A percentile compares a stretch with the other conserved stretches of the same genome.
Evolutionary conservation across 75 land plant genomes (phyloP).

Genomic region (Picea glauca): DNA sequence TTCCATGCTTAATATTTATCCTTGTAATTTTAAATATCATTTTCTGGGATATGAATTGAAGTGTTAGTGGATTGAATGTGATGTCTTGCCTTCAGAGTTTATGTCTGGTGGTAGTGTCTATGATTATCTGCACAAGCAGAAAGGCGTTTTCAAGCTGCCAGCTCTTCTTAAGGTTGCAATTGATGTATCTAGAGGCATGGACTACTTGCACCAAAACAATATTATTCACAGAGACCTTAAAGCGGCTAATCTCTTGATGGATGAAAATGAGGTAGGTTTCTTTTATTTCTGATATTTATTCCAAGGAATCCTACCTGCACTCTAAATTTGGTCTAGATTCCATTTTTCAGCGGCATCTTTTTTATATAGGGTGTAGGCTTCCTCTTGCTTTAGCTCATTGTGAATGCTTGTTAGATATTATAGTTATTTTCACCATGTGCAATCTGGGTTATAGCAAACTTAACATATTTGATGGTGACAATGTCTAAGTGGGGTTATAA

Average conservation of each 20-base stretch:
- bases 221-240: constrained; percentile 92
- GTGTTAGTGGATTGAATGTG: not conserved
- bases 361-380: no score
- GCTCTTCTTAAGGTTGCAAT: constrained; percentile 84
- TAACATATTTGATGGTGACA: no score
- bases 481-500: no score
- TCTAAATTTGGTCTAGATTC: no score
- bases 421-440: no score
- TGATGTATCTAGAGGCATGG: constrained; percentile 98
- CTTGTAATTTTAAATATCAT: not conserved
- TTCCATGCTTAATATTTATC: not conserved
- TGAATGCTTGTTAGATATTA: no score
- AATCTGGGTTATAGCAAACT: no score
- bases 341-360: no score
- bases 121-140: constrained; percentile 92
- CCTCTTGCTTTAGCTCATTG: no score
- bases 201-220: constrained; percentile 94
- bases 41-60: constrained; percentile 6
- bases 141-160: constrained; percentile 79
- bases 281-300: no score
- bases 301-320: no score
- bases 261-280: constrained; percentile 85
- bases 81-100: constrained; percentile 52
- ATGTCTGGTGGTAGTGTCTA: constrained; percentile 98
- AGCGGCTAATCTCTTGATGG: constrained; percentile 92